These are phyloP conservation scores for Backusella tarrabulga DNA, from an alignment of 192 early-diverging fungal genomes.

Conservation along the genomic window DNA sequence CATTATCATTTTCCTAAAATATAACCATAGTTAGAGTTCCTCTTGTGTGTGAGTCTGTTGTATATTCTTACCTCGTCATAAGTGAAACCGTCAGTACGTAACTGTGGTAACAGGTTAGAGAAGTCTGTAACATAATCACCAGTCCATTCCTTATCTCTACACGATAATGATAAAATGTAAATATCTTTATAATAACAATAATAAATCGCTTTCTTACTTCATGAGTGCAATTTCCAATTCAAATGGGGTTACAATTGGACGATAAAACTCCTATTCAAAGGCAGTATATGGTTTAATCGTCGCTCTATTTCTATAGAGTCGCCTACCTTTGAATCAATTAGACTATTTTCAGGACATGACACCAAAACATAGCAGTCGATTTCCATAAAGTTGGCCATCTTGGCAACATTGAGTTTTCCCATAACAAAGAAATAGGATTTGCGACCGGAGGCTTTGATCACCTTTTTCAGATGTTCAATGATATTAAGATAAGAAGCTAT, in stretches of 20 bases:
- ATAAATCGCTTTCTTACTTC: constrained; percentile 27
- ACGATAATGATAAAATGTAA: neutral
- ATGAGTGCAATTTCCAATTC: constrained; percentile 84
- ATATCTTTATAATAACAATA: neutral
- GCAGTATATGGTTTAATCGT: neutral
- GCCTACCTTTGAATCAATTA: constrained; percentile 74
- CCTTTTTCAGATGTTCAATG: constrained; percentile 73
- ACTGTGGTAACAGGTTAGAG: constrained; percentile 52
- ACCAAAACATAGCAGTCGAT: constrained; percentile 92
- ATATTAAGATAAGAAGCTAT: constrained; percentile 80
- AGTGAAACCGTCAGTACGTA: constrained; percentile 27
- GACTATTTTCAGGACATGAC: constrained; percentile 85
- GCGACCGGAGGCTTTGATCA: constrained; percentile 70
- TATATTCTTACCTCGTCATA: constrained; percentile 33
- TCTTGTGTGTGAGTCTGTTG: constrained; percentile 8
- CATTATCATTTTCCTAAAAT: constrained; percentile 33
- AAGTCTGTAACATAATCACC: constrained; percentile 75
- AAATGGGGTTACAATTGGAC: constrained; percentile 91
- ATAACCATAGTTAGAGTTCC: neutral
- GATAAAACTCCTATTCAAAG: constrained; percentile 69
- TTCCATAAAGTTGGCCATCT: constrained; percentile 95
- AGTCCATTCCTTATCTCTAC: constrained; percentile 63
- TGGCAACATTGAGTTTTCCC: constrained; percentile 93
- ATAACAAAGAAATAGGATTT: constrained; percentile 64
- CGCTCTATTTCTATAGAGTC: neutral